Percentiles rank a stretch among this genome's conserved stretches.
Conservation (phyloP, 2,329 filamentous ascomycete species). For the Westerdykella sp. region DNA sequence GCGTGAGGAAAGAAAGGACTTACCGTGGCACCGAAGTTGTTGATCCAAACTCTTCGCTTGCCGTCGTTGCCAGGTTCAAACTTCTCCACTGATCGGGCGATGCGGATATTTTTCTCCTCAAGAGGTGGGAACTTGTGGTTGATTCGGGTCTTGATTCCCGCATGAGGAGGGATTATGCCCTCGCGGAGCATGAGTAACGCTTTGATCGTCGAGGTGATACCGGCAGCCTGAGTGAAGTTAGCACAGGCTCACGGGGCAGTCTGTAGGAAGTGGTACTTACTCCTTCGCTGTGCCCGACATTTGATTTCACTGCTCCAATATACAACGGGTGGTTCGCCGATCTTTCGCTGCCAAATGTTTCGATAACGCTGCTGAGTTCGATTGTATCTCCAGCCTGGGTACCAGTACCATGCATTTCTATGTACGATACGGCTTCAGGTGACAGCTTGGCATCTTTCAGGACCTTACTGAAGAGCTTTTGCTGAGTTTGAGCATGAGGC, state of each 20-base stretch:
- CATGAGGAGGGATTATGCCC: constrained; percentile 50
- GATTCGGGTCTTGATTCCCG: constrained; percentile 60
- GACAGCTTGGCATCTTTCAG: constrained; percentile 29
- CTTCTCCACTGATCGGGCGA: constrained; percentile 42
- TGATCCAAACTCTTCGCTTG: constrained; percentile 42
- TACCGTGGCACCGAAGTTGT: constrained; percentile 46
- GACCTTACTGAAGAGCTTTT: constrained; percentile 7
- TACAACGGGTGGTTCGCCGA: constrained; percentile 8
- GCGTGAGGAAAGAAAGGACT: too few relatives aligned
- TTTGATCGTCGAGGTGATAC: constrained; percentile 30
- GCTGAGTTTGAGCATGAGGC: constrained; percentile 17
- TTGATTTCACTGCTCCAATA: constrained; percentile 28
- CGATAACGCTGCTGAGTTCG: constrained; percentile 14
- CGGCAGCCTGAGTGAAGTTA: too few relatives aligned
- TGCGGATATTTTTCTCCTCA: constrained; percentile 52
- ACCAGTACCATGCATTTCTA: constrained; percentile 30
- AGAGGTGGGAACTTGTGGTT: constrained; percentile 55
- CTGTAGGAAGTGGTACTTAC: too few relatives aligned
- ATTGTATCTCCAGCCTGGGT: constrained; percentile 23
- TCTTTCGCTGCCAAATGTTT: constrained; percentile 9
- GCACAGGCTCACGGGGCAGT: too few relatives aligned
- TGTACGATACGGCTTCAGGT: constrained; percentile 24
- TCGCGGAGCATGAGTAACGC: constrained; percentile 32
- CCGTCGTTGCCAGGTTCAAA: constrained; percentile 24
- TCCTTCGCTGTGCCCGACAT: constrained; percentile 33